Percentiles rank a stretch among this genome's conserved stretches.
phyloP scores from a whole-genome alignment of 2,329 filamentous ascomycete species.

The Cladosporium austrohemisphaericum region DNA sequence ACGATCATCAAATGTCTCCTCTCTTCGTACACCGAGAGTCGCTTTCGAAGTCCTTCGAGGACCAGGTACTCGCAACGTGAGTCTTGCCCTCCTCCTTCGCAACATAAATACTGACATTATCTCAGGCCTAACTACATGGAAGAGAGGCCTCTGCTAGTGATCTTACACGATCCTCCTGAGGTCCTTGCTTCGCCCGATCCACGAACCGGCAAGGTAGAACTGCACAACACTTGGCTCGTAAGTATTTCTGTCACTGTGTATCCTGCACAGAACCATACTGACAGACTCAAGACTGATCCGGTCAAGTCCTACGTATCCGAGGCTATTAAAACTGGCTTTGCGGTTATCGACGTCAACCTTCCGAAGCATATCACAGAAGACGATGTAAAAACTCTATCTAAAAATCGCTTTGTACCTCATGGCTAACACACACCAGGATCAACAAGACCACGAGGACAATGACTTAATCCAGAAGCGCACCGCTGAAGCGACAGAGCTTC shows the following conservation, averaged over 20 bases:
- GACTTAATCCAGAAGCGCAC: conserved; percentile 41
- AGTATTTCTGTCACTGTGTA: conserved; percentile 36
- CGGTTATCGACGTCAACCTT: conserved; percentile 86
- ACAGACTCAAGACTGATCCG: conserved; percentile 67
- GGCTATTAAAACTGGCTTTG: conserved; percentile 72
- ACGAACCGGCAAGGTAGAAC: conserved; percentile 65
- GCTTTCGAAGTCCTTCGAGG: conserved; percentile 28
- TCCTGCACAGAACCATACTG: conserved; percentile 35
- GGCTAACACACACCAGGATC: conserved; percentile 23
- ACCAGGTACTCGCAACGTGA: conserved; percentile 32
- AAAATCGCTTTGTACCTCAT: conserved; percentile 34
- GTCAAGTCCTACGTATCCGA: conserved; percentile 79
- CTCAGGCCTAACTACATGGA: conserved; percentile 60
- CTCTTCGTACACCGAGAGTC: conserved; percentile 71
- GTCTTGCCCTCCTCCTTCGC: too few species aligned
- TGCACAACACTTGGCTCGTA: conserved; percentile 87
- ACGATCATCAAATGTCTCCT: conserved; percentile 72
- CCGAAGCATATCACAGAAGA: conserved; percentile 69
- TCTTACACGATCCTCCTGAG: conserved; percentile 71
- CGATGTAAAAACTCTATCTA: conserved; percentile 26
- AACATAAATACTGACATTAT: not conserved
- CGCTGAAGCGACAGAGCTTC: conserved; percentile 61
- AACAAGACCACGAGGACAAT: conserved; percentile 42
- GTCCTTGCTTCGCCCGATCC: conserved; percentile 42
- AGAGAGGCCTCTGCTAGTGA: conserved; percentile 68